A percentile compares a stretch with the other conserved stretches of the same genome.
phyloP scores from a whole-genome alignment of 2,329 filamentous ascomycete genomes.

The Incumbomyces delicatus region DNA sequence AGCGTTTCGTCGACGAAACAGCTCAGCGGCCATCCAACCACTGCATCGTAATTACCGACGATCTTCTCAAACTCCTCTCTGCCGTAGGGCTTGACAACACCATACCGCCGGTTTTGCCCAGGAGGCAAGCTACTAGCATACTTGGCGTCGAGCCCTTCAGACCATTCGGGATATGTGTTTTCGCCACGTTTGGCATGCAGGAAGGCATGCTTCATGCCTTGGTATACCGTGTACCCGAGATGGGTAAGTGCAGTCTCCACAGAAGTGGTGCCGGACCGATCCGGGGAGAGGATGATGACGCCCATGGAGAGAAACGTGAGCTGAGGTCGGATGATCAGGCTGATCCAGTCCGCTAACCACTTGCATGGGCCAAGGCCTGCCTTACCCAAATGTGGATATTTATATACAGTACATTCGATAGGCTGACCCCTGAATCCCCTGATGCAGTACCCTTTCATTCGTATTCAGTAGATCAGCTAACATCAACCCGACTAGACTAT shows the following conservation, averaged over 20 bases:
- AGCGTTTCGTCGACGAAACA: slow-evolving; percentile 6
- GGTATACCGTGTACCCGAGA: slow-evolving; percentile 8
- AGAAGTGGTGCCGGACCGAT: slow-evolving; percentile 9
- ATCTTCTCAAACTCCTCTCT: slow-evolving; percentile 4
- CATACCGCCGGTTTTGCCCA: background rate
- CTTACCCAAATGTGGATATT: too few species aligned
- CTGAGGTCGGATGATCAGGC: too few species aligned
- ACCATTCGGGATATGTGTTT: slow-evolving; percentile 3
- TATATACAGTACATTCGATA: too few species aligned
- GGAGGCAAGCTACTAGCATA: background rate
- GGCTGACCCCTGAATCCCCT: too few species aligned
- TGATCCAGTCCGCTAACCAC: too few species aligned
- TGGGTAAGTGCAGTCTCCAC: slow-evolving; percentile 1
- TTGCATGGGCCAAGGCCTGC: too few species aligned
- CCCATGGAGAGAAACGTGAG: too few species aligned
- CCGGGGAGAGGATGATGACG: slow-evolving; percentile 5
- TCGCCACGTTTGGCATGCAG: background rate
- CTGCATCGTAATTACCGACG: slow-evolving; percentile 4
- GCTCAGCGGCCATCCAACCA: slow-evolving; percentile 3
- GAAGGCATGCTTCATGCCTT: slow-evolving; percentile 3
- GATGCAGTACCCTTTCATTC: too few species aligned
- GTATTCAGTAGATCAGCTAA: too few species aligned
- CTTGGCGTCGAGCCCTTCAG: slow-evolving; percentile 3
- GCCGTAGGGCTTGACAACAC: background rate
- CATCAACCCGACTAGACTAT: too few species aligned